These are phyloP conservation scores for Pestalotiopsis sp. DNA, from an alignment of 2,329 filamentous ascomycete genomes.

Conservation along the genomic window DNA sequence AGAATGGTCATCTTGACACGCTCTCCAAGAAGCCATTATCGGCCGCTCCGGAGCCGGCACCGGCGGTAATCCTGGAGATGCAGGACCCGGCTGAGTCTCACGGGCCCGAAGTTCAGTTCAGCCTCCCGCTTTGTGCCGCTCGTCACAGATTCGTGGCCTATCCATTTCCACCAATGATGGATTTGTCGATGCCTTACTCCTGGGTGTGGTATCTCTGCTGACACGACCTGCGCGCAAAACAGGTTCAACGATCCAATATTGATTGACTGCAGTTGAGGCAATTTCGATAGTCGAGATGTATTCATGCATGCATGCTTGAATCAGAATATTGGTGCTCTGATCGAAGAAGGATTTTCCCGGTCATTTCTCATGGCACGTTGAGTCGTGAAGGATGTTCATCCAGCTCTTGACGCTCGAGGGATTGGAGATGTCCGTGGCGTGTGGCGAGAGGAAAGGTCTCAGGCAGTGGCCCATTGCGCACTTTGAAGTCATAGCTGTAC, in stretches of 20 bases:
- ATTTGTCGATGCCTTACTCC: not conserved
- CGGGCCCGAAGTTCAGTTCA: not conserved
- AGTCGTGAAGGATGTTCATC: not conserved
- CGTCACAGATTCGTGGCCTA: not conserved
- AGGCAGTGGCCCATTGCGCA: too few species aligned
- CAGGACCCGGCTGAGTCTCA: not conserved
- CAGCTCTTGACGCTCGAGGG: not conserved
- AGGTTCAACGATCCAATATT: not conserved
- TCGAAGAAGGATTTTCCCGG: not conserved
- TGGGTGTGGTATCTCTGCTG: not conserved
- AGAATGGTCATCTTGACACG: not conserved
- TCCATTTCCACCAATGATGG: not conserved
- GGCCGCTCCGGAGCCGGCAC: not conserved
- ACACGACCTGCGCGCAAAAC: not conserved
- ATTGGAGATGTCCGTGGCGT: too few species aligned
- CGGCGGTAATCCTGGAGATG: not conserved
- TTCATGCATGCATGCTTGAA: not conserved
- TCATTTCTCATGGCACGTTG: not conserved
- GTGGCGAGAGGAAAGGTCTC: too few species aligned
- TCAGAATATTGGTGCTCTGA: not conserved
- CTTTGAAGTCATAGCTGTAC: too few species aligned
- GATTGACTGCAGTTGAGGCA: not conserved
- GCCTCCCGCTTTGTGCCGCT: not conserved
- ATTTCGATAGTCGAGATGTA: not conserved
- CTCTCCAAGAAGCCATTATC: not conserved